phyloP scores from a whole-genome alignment of 2,329 filamentous ascomycete genomes.

The Fusarium temperatum region DNA sequence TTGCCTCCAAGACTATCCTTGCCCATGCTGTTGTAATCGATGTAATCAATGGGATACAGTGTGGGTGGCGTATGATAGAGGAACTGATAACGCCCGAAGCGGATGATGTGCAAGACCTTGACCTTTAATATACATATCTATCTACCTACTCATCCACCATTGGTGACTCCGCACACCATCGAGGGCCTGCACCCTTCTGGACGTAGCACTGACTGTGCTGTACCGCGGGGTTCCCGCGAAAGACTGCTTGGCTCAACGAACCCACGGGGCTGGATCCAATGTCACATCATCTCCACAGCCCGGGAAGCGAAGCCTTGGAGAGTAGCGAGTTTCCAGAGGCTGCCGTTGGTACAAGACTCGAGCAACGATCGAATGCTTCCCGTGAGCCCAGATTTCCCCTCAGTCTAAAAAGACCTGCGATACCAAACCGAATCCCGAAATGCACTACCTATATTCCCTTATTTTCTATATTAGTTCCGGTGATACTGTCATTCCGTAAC shows the following conservation, averaged over 20 bases:
- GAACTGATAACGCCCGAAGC: rapidly evolving
- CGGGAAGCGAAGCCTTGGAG: not conserved
- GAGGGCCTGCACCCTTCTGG: too few species aligned
- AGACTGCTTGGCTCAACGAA: not conserved
- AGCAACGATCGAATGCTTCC: not conserved
- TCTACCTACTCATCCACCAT: not conserved
- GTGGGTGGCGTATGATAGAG: not conserved
- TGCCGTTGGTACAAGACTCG: rapidly evolving
- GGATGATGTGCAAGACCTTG: not conserved
- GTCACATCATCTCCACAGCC: not conserved
- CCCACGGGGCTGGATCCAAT: not conserved
- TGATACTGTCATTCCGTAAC: too few species aligned
- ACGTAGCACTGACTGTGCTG: not conserved
- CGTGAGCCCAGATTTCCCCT: not conserved
- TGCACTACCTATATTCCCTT: not conserved
- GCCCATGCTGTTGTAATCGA: not conserved
- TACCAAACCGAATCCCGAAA: not conserved
- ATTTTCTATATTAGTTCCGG: rapidly evolving
- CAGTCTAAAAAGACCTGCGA: not conserved
- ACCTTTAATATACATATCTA: not conserved
- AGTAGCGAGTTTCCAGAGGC: rapidly evolving
- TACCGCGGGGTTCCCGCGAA: not conserved
- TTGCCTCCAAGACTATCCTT: not conserved
- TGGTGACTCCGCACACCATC: not conserved
- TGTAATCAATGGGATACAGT: too few species aligned